Conservation (phyloP, 805 yeast species). For the Nakazawaea ambrosiae region DNA sequence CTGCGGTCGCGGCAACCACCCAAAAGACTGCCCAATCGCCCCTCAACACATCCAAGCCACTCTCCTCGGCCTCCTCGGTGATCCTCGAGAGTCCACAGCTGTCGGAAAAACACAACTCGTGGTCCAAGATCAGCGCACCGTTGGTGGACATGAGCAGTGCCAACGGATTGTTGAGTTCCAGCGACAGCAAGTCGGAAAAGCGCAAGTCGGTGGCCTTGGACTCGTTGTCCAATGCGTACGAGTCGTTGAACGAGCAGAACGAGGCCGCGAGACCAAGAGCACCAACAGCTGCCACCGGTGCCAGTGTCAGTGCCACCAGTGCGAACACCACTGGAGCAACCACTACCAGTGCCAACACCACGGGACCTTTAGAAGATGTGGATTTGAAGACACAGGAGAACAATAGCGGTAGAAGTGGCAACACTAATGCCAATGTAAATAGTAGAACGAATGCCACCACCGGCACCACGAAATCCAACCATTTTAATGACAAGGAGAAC, state of each 20-base stretch:
- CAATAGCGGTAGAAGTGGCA: background rate
- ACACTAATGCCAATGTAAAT: background rate
- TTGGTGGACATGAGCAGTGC: conserved; percentile 24
- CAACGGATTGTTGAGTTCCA: conserved; percentile 20
- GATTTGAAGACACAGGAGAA: background rate
- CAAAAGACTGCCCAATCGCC: no score
- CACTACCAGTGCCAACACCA: background rate
- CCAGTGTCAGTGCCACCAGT: no score
- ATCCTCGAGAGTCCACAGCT: background rate
- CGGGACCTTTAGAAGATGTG: background rate
- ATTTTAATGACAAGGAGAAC: background rate
- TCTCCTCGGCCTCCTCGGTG: background rate
- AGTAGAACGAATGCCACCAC: background rate
- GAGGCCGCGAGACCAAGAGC: conserved; percentile 5
- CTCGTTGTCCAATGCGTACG: conserved; percentile 25
- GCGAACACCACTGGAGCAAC: background rate
- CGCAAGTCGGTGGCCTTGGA: conserved; percentile 26
- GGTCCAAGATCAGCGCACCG: conserved; percentile 25
- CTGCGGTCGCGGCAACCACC: no score
- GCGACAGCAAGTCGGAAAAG: conserved; percentile 17
- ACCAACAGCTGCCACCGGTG: background rate
- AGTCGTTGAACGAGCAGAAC: conserved; percentile 13
- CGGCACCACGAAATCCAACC: background rate
- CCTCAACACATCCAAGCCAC: no score
- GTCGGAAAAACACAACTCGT: conserved; percentile 19